Evolutionary conservation across 441 rosid species (phyloP).

Genomic region (Metrosideros polymorpha): DNA sequence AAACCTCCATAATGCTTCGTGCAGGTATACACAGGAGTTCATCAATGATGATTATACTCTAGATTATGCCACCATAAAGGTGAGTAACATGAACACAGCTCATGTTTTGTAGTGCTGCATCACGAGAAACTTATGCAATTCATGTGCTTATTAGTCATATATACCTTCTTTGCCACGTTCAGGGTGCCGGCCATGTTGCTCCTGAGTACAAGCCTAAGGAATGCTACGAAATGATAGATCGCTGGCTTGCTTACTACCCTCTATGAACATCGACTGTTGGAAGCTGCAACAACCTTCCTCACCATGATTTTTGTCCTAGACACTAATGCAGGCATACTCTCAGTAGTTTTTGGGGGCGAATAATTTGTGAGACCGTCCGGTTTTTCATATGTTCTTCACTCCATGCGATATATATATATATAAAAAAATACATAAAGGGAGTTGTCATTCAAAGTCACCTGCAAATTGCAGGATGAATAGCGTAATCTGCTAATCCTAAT

Average conservation of each 20-base stretch:
- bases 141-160: neutral
- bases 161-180: neutral
- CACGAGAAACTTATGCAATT: neutral
- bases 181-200: slow-evolving; percentile 22
- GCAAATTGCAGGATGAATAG: neutral
- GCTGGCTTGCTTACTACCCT: slow-evolving; percentile 15
- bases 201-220: slow-evolving; percentile 17
- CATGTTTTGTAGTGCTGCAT: neutral
- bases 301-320: neutral
- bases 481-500: neutral
- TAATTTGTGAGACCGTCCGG: neutral
- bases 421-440: neutral
- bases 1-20: neutral
- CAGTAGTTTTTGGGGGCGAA: neutral
- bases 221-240: slow-evolving; percentile 7
- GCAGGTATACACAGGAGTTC: slow-evolving; percentile 17
- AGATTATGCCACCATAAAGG: slow-evolving; percentile 16
- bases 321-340: neutral
- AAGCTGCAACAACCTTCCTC: neutral
- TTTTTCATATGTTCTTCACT: neutral
- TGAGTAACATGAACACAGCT: neutral
- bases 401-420: too few relatives aligned
- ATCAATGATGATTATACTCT: slow-evolving; percentile 2
- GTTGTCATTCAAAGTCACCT: neutral
- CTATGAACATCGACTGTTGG: neutral